These are phyloP conservation scores for Gomphus bonarii DNA, from an alignment of 1,284 basidiomycete species.

Conservation along the genomic window DNA sequence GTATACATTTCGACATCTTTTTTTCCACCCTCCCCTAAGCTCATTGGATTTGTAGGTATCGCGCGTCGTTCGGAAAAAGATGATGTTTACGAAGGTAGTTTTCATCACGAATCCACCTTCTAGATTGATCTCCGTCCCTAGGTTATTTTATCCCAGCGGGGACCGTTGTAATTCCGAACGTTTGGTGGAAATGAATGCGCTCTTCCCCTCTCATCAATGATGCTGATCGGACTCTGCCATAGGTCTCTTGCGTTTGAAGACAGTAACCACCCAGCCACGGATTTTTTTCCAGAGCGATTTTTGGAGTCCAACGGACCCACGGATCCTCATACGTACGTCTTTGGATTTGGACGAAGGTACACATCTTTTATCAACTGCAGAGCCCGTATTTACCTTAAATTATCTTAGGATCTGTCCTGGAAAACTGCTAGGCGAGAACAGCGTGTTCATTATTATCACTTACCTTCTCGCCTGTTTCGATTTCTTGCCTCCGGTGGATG, in stretches of 20 bases:
- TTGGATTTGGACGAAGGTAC: constrained; percentile 15
- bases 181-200: constrained; percentile 5
- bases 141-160: constrained; percentile 7
- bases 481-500: neutral
- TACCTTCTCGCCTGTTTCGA: neutral
- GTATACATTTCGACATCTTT: neutral
- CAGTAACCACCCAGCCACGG: neutral
- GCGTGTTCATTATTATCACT: neutral
- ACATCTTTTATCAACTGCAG: constrained; percentile 6
- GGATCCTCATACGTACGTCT: constrained; percentile 13
- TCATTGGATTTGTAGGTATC: neutral
- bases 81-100: neutral
- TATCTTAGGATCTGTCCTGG: neutral
- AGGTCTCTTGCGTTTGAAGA: neutral
- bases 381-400: neutral
- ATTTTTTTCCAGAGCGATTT: constrained; percentile 16
- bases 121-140: neutral
- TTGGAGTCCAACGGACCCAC: constrained; percentile 10
- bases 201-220: constrained; percentile 10
- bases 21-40: neutral
- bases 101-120: too few relatives aligned
- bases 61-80: neutral
- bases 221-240: too few relatives aligned
- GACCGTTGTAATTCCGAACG: constrained; percentile 10
- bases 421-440: neutral